Conservation (phyloP, 2,329 filamentous ascomycete genomes). For the Trichothecium roseum region DNA sequence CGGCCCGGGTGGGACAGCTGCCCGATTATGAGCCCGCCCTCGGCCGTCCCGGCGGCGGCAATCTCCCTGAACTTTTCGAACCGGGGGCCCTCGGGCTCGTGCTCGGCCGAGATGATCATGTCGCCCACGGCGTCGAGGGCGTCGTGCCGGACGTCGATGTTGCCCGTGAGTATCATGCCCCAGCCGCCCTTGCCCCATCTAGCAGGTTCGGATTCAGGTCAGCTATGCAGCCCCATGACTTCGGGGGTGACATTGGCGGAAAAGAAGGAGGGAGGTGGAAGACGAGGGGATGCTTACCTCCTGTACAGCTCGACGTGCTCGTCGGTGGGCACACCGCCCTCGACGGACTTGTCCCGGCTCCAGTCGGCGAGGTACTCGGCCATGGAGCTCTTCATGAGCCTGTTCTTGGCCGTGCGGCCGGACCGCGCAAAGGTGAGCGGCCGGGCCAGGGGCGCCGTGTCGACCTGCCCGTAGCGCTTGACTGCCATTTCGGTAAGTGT, state of each 20-base stretch:
- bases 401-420: conserved; percentile 46
- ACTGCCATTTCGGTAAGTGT: conserved; percentile 6
- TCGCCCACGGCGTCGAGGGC: conserved; percentile 47
- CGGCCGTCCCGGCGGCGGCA: conserved; percentile 41
- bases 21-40: conserved; percentile 49
- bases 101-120: conserved; percentile 44
- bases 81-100: conserved; percentile 40
- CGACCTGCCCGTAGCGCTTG: conserved; percentile 9
- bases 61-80: conserved; percentile 52
- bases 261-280: no score
- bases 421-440: conserved; percentile 41
- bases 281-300: no score
- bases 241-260: no score
- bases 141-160: conserved; percentile 53
- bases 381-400: conserved; percentile 61
- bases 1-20: conserved; percentile 56
- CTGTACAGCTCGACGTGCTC: conserved; percentile 43
- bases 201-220: no score
- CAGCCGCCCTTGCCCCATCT: conserved; percentile 47
- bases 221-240: background rate
- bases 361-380: conserved; percentile 53
- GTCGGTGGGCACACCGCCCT: conserved; percentile 31
- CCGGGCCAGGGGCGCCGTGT: conserved; percentile 22
- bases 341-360: conserved; percentile 39
- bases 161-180: conserved; percentile 50